phyloP scores from a whole-genome alignment of 1,284 basidiomycete genomes.

The Xerocomus nothofagi region DNA sequence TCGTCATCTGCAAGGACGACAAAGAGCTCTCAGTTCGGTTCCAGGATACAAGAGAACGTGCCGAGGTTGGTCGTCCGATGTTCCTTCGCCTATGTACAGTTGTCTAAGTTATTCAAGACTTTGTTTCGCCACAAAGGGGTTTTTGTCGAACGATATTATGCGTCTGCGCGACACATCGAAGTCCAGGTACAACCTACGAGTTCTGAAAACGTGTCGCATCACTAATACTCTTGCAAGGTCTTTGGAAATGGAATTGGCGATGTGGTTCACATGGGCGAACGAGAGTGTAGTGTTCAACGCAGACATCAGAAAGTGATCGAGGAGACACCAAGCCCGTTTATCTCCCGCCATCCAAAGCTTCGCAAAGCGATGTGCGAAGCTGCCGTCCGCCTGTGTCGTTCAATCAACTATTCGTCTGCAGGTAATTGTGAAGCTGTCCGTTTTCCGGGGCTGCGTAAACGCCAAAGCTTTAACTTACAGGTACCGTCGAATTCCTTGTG shows the following conservation, averaged over 20 bases:
- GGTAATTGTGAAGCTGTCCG: constrained; percentile 36
- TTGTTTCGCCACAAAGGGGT: constrained; percentile 57
- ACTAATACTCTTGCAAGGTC: constrained; percentile 38
- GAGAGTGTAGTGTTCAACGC: constrained; percentile 72
- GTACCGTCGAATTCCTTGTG: constrained; percentile 70
- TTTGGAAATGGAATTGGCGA: constrained; percentile 64
- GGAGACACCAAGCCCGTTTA: constrained; percentile 61
- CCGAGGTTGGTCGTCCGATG: constrained; percentile 39
- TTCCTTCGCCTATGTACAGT: neutral
- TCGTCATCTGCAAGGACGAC: constrained; percentile 54
- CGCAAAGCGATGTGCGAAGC: constrained; percentile 51
- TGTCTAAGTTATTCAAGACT: constrained; percentile 31
- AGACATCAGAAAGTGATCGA: constrained; percentile 77
- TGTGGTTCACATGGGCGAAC: constrained; percentile 66
- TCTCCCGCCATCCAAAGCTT: constrained; percentile 41
- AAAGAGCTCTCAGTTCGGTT: constrained; percentile 43
- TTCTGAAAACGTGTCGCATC: neutral
- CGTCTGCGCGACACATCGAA: constrained; percentile 61
- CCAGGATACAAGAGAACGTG: constrained; percentile 41
- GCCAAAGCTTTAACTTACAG: constrained; percentile 30
- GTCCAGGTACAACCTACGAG: constrained; percentile 49
- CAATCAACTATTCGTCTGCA: constrained; percentile 59
- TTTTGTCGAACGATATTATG: constrained; percentile 64
- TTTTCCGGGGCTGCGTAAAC: neutral
- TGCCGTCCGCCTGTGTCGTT: constrained; percentile 50